Base-by-base conservation (phyloP, 75 land plant genomes). In the Sequoia sempervirens region DNA sequence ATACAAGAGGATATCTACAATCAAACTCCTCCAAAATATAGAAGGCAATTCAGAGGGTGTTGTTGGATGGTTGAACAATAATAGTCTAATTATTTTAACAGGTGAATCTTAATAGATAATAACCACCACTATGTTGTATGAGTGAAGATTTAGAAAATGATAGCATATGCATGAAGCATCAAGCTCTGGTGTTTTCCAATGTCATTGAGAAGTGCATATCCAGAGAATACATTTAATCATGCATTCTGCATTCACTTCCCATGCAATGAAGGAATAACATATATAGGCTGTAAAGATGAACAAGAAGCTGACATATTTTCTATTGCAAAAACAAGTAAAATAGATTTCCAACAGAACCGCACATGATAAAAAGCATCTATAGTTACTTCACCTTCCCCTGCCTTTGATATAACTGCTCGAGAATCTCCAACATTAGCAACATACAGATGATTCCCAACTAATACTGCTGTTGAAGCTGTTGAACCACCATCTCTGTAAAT, bases 341-440 rank as follows among this genome's bases (percentile, higher is more conserved):
- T 28, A 32, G 7, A 30, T 70, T 11, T 70, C 32, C 32, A 70
- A 30, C 36, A 70, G 73, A 70, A 32, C 70, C 30, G 36, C 34
- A 12, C 64, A 69, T 69, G 34, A 69, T 69, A 30, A 84, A 56
- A 72, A 47, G 53, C 5, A 70, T 26, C n/a, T 2, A 11, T 47
- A 26, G n/a, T 78, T 47, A 43, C 30, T 26, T 78, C 86, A 96
- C 98, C 98, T 95, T 91, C 90, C 6, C 97, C 97, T 40, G 88
- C 92, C 83, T 90, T 95, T 15, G 96, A 94, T 82, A 96, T 90
- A 45, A 96, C 90, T 40, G 98, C 91, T 69, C 97, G 85, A 17
- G 97, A 96, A 85, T 96, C 97, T 58, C 97, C 97, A 84, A 96
- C 98, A 90, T 96, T 96, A 45, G 98, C 97, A 83, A 96, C 95